phyloP scores from a whole-genome alignment of 1,139 yeast species.

The Geotrichum carabidarum region DNA sequence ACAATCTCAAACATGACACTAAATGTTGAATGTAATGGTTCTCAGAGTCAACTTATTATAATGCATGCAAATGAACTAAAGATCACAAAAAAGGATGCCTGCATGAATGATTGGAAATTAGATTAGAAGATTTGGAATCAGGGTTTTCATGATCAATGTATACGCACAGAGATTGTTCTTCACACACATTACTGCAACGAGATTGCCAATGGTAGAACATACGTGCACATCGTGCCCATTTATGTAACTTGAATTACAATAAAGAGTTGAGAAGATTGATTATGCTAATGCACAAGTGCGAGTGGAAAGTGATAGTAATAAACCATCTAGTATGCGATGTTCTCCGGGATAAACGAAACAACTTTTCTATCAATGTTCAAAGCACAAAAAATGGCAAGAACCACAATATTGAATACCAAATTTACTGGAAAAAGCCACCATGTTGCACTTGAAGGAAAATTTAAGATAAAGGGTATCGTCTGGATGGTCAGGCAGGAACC shows the following conservation, averaged over 20 bases:
- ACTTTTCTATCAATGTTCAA: conserved; percentile 56
- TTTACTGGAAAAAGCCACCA: conserved; percentile 87
- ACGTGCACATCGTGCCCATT: conserved; percentile 95
- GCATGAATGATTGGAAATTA: conserved; percentile 82
- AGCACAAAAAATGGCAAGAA: conserved; percentile 70
- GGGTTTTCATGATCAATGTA: conserved; percentile 47
- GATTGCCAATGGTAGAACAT: conserved; percentile 95
- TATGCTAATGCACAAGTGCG: conserved; percentile 89
- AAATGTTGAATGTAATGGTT: conserved; percentile 60
- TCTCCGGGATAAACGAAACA: conserved; percentile 53
- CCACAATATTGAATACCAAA: conserved; percentile 66
- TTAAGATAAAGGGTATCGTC: conserved; percentile 90
- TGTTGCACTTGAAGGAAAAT: conserved; percentile 88
- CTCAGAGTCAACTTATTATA: too few species aligned
- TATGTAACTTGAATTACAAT: conserved; percentile 93
- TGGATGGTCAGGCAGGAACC: conserved; percentile 88
- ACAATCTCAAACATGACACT: conserved; percentile 78
- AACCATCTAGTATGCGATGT: conserved; percentile 68
- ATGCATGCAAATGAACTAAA: conserved; percentile 88
- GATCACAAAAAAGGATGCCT: conserved; percentile 88
- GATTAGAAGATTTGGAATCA: conserved; percentile 40
- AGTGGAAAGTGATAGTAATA: conserved; percentile 86
- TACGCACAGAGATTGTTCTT: conserved; percentile 92
- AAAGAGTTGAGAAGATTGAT: conserved; percentile 66
- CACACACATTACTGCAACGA: conserved; percentile 94